Evolutionary conservation across 1,284 basidiomycete species (phyloP).

Genomic region (Ceratobasidium sp.): DNA sequence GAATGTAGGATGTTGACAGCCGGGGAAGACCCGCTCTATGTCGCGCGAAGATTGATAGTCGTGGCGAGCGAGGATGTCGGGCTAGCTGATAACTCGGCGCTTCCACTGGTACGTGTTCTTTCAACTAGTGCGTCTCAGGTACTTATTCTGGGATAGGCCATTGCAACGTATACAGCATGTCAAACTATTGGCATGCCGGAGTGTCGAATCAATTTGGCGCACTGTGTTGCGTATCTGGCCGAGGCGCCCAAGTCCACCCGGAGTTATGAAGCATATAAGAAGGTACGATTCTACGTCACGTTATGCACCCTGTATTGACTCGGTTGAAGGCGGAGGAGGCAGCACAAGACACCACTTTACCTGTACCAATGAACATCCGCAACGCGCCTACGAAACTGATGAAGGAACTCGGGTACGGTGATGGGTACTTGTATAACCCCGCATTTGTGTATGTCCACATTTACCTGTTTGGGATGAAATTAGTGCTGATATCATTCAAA

Average conservation of each 20-base stretch:
- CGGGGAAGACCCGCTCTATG: slow-evolving; percentile 87
- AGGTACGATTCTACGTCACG: slow-evolving; percentile 44
- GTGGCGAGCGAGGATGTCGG: slow-evolving; percentile 88
- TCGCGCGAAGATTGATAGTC: slow-evolving; percentile 81
- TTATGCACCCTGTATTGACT: background rate
- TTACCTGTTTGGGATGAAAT: background rate
- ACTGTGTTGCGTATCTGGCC: slow-evolving; percentile 80
- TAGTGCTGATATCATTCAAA: slow-evolving; percentile 4
- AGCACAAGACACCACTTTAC: slow-evolving; percentile 58
- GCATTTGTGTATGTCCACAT: slow-evolving; percentile 63
- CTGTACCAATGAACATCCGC: slow-evolving; percentile 80
- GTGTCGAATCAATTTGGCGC: slow-evolving; percentile 77
- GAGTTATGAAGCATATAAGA: slow-evolving; percentile 77
- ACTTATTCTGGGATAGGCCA: slow-evolving; percentile 59
- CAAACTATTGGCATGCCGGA: slow-evolving; percentile 87
- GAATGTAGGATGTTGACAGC: slow-evolving; percentile 69
- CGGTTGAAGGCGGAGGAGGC: slow-evolving; percentile 63
- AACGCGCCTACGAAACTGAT: slow-evolving; percentile 87
- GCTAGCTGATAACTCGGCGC: slow-evolving; percentile 73
- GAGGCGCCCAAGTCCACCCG: slow-evolving; percentile 86
- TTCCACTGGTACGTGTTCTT: slow-evolving; percentile 65
- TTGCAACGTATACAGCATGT: slow-evolving; percentile 79
- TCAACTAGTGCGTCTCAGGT: slow-evolving; percentile 13
- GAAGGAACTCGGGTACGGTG: slow-evolving; percentile 79
- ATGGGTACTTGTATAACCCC: slow-evolving; percentile 81